Conservation (phyloP, 2,329 filamentous ascomycete genomes). For the Aspergillus candidus region DNA sequence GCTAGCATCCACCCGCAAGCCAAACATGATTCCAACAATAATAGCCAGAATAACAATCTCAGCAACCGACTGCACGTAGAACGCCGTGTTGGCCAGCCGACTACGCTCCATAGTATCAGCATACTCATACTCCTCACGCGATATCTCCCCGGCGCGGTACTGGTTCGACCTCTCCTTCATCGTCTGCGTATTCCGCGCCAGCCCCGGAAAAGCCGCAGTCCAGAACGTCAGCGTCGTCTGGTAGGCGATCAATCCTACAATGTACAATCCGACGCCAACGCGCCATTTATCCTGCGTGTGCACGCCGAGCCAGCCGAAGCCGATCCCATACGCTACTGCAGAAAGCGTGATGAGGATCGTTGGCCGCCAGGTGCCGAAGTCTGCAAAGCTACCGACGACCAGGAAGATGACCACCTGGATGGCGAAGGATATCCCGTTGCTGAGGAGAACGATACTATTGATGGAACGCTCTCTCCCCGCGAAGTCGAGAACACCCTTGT, state of each 20-base stretch:
- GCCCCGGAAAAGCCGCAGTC: conserved; percentile 58
- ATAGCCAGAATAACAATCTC: conserved; percentile 59
- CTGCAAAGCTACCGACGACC: conserved; percentile 45
- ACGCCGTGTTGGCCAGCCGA: conserved; percentile 57
- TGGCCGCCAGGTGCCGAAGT: conserved; percentile 60
- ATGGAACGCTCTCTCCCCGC: conserved; percentile 54
- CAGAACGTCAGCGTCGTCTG: conserved; percentile 64
- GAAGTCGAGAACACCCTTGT: conserved; percentile 49
- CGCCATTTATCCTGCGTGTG: conserved; percentile 56
- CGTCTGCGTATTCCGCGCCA: conserved; percentile 50
- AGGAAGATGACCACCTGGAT: conserved; percentile 54
- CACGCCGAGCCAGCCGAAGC: conserved; percentile 63
- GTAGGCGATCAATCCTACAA: conserved; percentile 60
- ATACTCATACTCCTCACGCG: conserved; percentile 54
- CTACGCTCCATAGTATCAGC: conserved; percentile 59
- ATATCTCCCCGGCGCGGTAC: conserved; percentile 49
- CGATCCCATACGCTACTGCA: conserved; percentile 56
- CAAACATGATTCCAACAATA: conserved; percentile 60
- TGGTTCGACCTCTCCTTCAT: conserved; percentile 46
- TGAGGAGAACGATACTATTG: conserved; percentile 59
- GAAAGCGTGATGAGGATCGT: conserved; percentile 59
- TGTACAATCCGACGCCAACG: conserved; percentile 56
- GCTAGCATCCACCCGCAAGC: conserved; percentile 54
- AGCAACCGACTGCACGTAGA: conserved; percentile 57
- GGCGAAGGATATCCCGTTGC: conserved; percentile 63